These are phyloP conservation scores for Phoma sp. DNA, from an alignment of 2,329 filamentous ascomycete species.

Conservation along the genomic window DNA sequence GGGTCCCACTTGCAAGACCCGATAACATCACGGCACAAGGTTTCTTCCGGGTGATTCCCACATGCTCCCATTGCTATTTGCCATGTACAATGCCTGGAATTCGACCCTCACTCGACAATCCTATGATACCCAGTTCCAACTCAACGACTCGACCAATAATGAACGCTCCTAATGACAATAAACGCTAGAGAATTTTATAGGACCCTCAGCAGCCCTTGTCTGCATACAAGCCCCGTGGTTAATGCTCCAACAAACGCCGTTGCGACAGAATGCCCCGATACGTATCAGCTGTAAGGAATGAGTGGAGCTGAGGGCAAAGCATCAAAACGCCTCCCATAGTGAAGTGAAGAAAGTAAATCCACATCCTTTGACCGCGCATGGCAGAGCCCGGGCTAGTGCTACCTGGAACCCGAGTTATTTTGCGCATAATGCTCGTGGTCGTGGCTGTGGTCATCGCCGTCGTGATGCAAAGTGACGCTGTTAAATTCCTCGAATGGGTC, in stretches of 20 bases:
- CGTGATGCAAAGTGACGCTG: constrained; percentile 95
- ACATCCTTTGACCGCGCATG: not conserved
- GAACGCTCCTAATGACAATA: constrained; percentile 9
- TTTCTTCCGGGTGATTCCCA: too few relatives aligned
- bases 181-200: constrained; percentile 14
- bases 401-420: constrained; percentile 20
- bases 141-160: not conserved
- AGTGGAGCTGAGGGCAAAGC: constrained; percentile 38
- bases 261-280: constrained; percentile 22
- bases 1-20: too few relatives aligned
- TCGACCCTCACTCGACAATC: not conserved
- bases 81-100: not conserved
- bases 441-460: constrained; percentile 75
- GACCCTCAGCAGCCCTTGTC: constrained; percentile 3
- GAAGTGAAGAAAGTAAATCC: constrained; percentile 10
- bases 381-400: not conserved
- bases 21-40: not conserved
- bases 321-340: constrained; percentile 28
- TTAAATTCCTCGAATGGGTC: constrained; percentile 99
- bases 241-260: constrained; percentile 27
- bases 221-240: constrained; percentile 3
- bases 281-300: constrained; percentile 33
- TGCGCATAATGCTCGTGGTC: constrained; percentile 30
- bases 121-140: not conserved
- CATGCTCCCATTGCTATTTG: constrained; percentile 9